These are phyloP conservation scores for Datisca glomerata DNA, from an alignment of 306 rosid genomes.

Conservation along the genomic window DNA sequence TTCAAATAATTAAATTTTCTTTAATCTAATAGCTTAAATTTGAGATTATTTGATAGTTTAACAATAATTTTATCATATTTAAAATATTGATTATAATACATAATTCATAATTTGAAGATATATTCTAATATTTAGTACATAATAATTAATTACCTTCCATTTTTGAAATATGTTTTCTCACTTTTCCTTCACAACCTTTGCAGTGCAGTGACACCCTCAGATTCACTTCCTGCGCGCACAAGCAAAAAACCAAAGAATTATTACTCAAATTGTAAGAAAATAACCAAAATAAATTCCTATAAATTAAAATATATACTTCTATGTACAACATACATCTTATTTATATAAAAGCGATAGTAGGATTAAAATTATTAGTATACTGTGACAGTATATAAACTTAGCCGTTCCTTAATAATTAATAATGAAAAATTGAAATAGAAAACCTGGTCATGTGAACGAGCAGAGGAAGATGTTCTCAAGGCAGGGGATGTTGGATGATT, in stretches of 20 bases:
- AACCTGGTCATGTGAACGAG: constrained; percentile 51
- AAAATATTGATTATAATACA: background rate
- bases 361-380: too few relatives aligned
- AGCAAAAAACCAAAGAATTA: constrained; percentile 3
- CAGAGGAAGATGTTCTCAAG: constrained; percentile 30
- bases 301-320: too few relatives aligned
- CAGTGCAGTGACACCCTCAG: constrained; percentile 59
- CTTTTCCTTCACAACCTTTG: constrained; percentile 63
- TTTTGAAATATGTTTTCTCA: constrained; percentile 52
- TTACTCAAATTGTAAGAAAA: too few relatives aligned
- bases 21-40: background rate
- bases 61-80: background rate
- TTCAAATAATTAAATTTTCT: too few relatives aligned
- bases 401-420: too few relatives aligned
- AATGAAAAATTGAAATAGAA: too few relatives aligned
- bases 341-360: too few relatives aligned
- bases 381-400: too few relatives aligned
- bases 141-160: constrained; percentile 43
- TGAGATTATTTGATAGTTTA: background rate
- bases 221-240: constrained; percentile 57
- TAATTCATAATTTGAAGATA: background rate
- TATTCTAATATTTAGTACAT: background rate
- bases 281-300: too few relatives aligned
- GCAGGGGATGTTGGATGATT: too few relatives aligned
- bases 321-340: too few relatives aligned